Base-by-base conservation (phyloP, 768 basidiomycete species). In the Neoboletus magnificus region DNA sequence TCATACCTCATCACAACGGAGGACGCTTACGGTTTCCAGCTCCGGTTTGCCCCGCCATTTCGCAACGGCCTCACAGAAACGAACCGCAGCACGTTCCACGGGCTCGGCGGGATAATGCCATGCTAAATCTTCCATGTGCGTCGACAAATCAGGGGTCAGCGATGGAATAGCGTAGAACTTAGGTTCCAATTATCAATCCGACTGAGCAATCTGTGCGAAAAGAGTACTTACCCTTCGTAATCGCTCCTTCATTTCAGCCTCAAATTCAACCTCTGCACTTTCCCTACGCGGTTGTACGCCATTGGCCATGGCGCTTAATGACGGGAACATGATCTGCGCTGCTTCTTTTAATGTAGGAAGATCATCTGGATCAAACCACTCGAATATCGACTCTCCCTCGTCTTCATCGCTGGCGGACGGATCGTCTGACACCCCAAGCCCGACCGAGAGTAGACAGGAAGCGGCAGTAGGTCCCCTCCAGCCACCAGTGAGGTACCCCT, bases 21-120 rank as follows among this genome's bases (percentile, higher is more conserved):
- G 48, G 52, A 49, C 50, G 40, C 71, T 52, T 59, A 89, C 89
- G 4, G 84, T 87, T 71, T 90, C 87, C 9, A 93, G 78, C 62
- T 93, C 91, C 36, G 91, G 91, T 65, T 87, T 89, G 3, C 91
- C 91, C 61, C 90, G 75, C 91, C 91, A 93, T 50, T 80, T 81
- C 1, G 87, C 83, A 42, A 93, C 79, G 35, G 89, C 89, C 66
- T 93, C 91, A 64, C 86, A 91, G 64, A 89, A 93, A 48, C 89
- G 76, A 6, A 91, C 77, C 0, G 87, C 83, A 29, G 87, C 85
- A 20, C 89, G 79, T 64, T 93, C 91, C 16, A 92, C 81, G 22
- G 89, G 86, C 62, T 93, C 89, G 1, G 87, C 84, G 30, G 91
- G 89, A 66, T 85, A 93, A 62, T 84, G 82, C 82, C 85, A 86